These are phyloP conservation scores for Emericellopsis atlantica DNA, from an alignment of 2,329 filamentous ascomycete genomes.

Conservation along the genomic window DNA sequence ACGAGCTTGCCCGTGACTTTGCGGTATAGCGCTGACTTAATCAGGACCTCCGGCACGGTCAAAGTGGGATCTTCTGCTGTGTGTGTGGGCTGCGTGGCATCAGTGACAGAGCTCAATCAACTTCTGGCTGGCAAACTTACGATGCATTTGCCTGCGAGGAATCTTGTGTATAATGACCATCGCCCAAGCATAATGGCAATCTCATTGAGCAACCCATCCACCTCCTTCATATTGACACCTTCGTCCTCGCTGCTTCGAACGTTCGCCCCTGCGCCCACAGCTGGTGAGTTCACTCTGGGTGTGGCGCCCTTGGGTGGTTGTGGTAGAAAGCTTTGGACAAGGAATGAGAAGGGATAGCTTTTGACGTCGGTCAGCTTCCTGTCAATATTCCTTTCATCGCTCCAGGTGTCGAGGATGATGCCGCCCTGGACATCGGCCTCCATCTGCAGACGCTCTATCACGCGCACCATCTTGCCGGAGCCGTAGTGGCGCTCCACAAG, in stretches of 20 bases:
- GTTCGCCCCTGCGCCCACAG: conserved; percentile 38
- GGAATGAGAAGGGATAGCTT: conserved; percentile 93
- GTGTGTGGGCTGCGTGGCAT: conserved; percentile 31
- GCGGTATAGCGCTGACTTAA: conserved; percentile 64
- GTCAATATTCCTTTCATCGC: conserved; percentile 74
- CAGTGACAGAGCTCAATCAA: neutral
- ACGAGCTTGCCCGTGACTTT: conserved; percentile 68
- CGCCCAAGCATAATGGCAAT: conserved; percentile 83
- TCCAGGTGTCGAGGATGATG: conserved; percentile 91
- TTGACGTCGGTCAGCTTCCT: conserved; percentile 88
- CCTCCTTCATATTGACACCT: conserved; percentile 89
- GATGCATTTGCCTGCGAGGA: conserved; percentile 75
- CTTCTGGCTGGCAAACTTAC: conserved; percentile 33
- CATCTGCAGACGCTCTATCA: conserved; percentile 84
- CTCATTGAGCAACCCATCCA: conserved; percentile 78
- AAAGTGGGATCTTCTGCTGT: conserved; percentile 42
- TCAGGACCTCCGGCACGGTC: conserved; percentile 59
- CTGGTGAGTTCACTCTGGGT: conserved; percentile 65
- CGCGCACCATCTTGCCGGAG: conserved; percentile 80
- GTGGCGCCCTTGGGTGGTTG: conserved; percentile 52
- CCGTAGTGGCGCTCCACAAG: conserved; percentile 94
- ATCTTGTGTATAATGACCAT: conserved; percentile 87
- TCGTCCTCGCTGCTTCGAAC: conserved; percentile 70
- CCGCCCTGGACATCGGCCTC: conserved; percentile 95
- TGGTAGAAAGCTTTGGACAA: conserved; percentile 86